Base-by-base conservation (phyloP, 2,329 filamentous ascomycete genomes). In the Emmonsiellopsis sp. region DNA sequence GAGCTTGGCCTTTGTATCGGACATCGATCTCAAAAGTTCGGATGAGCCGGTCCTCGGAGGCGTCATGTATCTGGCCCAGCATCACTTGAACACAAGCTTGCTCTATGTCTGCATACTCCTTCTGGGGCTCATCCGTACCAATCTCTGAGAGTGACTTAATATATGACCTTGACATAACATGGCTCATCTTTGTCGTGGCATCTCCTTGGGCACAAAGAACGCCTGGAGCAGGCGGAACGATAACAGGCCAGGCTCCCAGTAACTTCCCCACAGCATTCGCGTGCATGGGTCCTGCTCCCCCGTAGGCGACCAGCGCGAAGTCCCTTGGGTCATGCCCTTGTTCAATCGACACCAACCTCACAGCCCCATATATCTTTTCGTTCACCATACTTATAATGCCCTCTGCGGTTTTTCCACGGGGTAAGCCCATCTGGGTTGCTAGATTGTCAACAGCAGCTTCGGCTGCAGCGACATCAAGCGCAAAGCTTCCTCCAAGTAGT, bases 291-390 rank as follows among this genome's bases (percentile, higher is more conserved):
- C 76, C 76, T 21, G 75, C 76, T 49, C 76, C 76, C 33, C 76
- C 76, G 55, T 77, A 77, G 1, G 73, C 74, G 5, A 78, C 75
- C 3, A 78, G 65, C 3, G 75, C 74, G 58, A 78, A 78, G 40
- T 77, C 74, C 8, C 71, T 66, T 27, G 76, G 75, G 55, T 78
- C 74, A 52, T 76, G 75, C 37, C 76, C 76, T 59, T 77, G 75
- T 57, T 78, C 76, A 4, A 78, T 72, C 1, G 76, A 77, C 0
- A 78, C 75, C 3, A 77, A 63, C 42, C 76, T 69, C 32, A 78
- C 62, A 10, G 76, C 76, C 3, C 76, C 75, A 53, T 77, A 74
- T 68, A 78, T 78, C 6, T 73, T 73, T 58, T 78, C 76, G 51
- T 78, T 77, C 37, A 75, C 71, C 2, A 78, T 58, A 45, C 75